phyloP scores from a whole-genome alignment of 495 filamentous ascomycete species.

The Tuber borchii region DNA sequence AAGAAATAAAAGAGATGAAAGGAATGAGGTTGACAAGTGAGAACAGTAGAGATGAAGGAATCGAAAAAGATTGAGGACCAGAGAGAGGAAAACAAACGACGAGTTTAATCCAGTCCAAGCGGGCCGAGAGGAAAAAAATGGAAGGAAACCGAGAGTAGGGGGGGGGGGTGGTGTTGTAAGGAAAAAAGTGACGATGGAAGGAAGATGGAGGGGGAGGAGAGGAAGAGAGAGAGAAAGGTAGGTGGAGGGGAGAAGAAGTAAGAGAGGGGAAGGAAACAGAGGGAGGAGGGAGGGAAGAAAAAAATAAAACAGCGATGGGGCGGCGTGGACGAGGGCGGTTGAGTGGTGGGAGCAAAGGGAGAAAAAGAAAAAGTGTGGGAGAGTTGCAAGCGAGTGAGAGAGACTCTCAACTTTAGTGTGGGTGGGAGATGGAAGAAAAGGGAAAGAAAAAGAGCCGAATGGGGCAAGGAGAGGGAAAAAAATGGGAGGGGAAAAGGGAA shows the following conservation, averaged over 20 bases:
- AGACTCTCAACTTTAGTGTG: not conserved
- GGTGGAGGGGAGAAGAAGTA: not conserved
- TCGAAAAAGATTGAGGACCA: slow-evolving; percentile 29
- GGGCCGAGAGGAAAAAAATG: slow-evolving; percentile 39
- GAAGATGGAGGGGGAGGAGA: slow-evolving; percentile 10
- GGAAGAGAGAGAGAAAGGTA: not conserved
- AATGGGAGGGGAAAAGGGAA: not conserved
- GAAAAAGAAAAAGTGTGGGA: not conserved
- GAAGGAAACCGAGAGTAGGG: slow-evolving; percentile 25
- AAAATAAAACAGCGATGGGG: slow-evolving; percentile 4
- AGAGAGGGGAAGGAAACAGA: slow-evolving; percentile 30
- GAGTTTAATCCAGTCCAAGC: slow-evolving; percentile 37
- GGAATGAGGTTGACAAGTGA: slow-evolving; percentile 30
- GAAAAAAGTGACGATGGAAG: slow-evolving; percentile 24
- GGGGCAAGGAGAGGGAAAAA: not conserved
- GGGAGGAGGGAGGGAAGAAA: slow-evolving; percentile 21
- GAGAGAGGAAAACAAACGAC: slow-evolving; percentile 39
- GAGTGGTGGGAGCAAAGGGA: not conserved
- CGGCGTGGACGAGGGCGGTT: slow-evolving; percentile 2
- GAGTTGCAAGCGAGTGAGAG: not conserved
- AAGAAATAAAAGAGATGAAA: slow-evolving; percentile 42
- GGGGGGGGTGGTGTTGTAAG: slow-evolving; percentile 23
- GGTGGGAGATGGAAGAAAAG: not conserved
- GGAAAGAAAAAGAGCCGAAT: not conserved
- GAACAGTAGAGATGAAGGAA: slow-evolving; percentile 11